phyloP scores from a whole-genome alignment of 257 asterid species.

The Buddleja alternifolia region DNA sequence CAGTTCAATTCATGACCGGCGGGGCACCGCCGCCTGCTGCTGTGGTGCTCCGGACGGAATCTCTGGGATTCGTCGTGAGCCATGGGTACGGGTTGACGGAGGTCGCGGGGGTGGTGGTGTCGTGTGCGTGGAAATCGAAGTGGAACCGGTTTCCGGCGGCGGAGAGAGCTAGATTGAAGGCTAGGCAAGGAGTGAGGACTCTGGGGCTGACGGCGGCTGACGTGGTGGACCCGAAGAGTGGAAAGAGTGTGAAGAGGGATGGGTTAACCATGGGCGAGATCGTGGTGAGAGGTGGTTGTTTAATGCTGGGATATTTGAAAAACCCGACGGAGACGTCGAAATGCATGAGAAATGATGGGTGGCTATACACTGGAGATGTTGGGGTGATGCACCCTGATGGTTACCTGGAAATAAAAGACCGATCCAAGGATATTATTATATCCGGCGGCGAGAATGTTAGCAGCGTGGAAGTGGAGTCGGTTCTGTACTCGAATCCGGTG shows the following conservation, averaged over 20 bases:
- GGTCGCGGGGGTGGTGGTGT: constrained; percentile 62
- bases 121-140: constrained; percentile 69
- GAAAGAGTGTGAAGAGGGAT: constrained; percentile 53
- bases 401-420: constrained; percentile 69
- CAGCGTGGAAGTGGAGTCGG: constrained; percentile 83
- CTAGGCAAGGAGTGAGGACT: constrained; percentile 70
- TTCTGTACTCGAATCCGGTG: constrained; percentile 55
- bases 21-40: constrained; percentile 83
- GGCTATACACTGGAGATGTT: constrained; percentile 81
- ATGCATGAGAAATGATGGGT: constrained; percentile 52
- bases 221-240: constrained; percentile 58
- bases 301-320: constrained; percentile 79
- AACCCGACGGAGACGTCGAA: constrained; percentile 53
- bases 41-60: constrained; percentile 60
- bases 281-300: constrained; percentile 56
- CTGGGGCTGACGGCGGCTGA: constrained; percentile 55
- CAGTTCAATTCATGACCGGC: constrained; percentile 54
- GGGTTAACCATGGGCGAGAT: constrained; percentile 66
- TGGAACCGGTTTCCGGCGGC: constrained; percentile 62
- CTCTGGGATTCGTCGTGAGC: constrained; percentile 56
- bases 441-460: constrained; percentile 83
- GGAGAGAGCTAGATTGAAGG: constrained; percentile 59
- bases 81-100: constrained; percentile 89
- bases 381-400: constrained; percentile 83
- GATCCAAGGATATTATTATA: constrained; percentile 72